Conservation (phyloP, 2,329 filamentous ascomycete species). For the Colletotrichum tanaceti region DNA sequence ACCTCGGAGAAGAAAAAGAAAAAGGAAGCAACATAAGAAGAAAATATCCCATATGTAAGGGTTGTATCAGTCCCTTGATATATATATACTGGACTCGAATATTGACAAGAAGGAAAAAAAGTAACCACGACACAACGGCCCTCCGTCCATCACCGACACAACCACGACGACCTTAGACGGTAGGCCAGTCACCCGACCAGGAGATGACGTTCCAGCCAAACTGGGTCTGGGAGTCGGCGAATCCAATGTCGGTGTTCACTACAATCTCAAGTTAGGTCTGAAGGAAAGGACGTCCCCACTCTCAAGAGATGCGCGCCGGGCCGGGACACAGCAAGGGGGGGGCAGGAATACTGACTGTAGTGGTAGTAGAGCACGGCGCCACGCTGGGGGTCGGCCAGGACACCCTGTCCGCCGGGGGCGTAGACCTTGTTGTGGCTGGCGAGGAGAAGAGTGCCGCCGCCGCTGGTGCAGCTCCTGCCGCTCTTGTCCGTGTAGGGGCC, state of each 20-base stretch:
- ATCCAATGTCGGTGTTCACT: constrained; percentile 50
- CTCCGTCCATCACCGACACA: background rate
- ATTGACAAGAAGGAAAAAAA: constrained; percentile 25
- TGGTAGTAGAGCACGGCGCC: constrained; percentile 58
- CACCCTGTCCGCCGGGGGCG: constrained; percentile 71
- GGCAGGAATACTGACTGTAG: constrained; percentile 41
- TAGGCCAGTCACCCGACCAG: constrained; percentile 63
- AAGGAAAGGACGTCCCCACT: too few relatives aligned
- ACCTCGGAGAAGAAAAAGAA: too few relatives aligned
- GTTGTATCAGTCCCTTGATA: background rate
- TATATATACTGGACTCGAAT: constrained; percentile 17
- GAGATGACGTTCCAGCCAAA: constrained; percentile 64
- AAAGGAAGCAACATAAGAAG: background rate
- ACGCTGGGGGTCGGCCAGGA: constrained; percentile 49
- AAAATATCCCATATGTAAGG: background rate
- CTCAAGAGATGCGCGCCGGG: background rate
- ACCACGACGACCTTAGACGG: constrained; percentile 33
- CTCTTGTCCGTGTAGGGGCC: constrained; percentile 67
- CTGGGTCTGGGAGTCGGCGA: constrained; percentile 56
- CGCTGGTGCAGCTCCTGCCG: constrained; percentile 65
- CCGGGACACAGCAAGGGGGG: too few relatives aligned
- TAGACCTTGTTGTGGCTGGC: constrained; percentile 70
- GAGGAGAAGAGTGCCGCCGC: constrained; percentile 72
- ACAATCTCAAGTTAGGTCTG: background rate
- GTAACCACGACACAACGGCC: too few relatives aligned